Evolutionary conservation across 164 flowering plant genomes (phyloP).

Genomic region (Aristolochia californica): DNA sequence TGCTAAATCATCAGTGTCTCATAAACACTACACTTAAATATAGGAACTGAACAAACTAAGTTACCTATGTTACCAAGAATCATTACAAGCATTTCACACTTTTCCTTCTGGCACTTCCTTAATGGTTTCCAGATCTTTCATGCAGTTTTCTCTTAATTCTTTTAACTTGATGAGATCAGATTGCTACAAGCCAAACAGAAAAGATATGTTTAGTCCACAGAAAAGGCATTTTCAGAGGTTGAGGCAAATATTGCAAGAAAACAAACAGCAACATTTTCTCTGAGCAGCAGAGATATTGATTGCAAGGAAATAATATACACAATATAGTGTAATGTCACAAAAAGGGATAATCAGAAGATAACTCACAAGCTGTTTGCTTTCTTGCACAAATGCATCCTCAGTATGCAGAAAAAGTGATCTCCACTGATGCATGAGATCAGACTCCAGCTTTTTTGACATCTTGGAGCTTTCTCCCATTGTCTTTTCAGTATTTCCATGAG

Average conservation of each 20-base stretch:
- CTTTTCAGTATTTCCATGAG: constrained; percentile 13
- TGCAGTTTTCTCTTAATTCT: constrained; percentile 65
- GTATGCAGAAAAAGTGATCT: constrained; percentile 62
- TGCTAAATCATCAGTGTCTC: too few species aligned
- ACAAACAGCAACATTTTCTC: not conserved
- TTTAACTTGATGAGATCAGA: constrained; percentile 30
- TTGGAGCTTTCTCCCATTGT: constrained; percentile 20
- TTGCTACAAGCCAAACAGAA: constrained; percentile 38
- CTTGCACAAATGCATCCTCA: constrained; percentile 44
- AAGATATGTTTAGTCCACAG: not conserved
- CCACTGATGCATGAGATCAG: constrained; percentile 63
- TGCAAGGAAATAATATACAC: not conserved
- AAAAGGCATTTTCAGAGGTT: not conserved
- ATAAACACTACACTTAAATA: too few species aligned
- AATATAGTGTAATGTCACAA: not conserved
- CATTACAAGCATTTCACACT: constrained; percentile 10
- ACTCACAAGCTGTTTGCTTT: constrained; percentile 70
- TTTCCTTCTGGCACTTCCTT: constrained; percentile 25
- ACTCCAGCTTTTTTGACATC: constrained; percentile 34
- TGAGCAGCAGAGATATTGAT: not conserved
- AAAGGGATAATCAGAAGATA: not conserved
- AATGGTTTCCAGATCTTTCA: constrained; percentile 44
- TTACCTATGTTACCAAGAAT: too few species aligned
- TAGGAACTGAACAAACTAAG: not conserved
- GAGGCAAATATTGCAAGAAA: too few species aligned